A percentile compares a stretch with the other conserved stretches of the same genome.
Conservation (phyloP, 495 filamentous ascomycete species). For the Articulospora tetracladia region DNA sequence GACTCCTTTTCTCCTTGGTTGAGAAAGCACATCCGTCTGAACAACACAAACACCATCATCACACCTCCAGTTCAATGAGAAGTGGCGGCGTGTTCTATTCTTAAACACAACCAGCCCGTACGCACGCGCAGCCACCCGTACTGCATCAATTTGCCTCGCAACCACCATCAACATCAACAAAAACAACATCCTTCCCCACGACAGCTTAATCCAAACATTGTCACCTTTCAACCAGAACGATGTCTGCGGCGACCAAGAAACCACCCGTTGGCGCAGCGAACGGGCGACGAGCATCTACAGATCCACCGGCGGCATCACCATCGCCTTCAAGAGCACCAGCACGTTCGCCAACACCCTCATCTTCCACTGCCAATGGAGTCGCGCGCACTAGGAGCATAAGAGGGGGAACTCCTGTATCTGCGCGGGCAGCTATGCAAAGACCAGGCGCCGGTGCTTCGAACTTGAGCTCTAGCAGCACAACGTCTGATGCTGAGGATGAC, state of each 20-base stretch:
- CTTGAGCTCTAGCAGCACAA: constrained; percentile 54
- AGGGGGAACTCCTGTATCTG: constrained; percentile 60
- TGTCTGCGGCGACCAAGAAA: constrained; percentile 27
- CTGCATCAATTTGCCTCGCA: not conserved
- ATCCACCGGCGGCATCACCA: constrained; percentile 16
- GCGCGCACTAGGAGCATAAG: constrained; percentile 47
- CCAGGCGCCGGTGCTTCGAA: constrained; percentile 50
- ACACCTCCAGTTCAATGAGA: not conserved
- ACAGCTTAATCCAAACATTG: not conserved
- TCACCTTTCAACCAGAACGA: constrained; percentile 4
- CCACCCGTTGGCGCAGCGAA: constrained; percentile 13
- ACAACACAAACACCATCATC: too few species aligned
- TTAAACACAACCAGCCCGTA: not conserved
- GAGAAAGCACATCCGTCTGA: too few species aligned
- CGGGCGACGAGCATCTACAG: constrained; percentile 21
- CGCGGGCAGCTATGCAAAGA: constrained; percentile 62
- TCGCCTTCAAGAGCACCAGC: constrained; percentile 17
- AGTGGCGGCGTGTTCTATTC: not conserved
- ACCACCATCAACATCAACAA: constrained; percentile 5
- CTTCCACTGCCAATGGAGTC: constrained; percentile 26
- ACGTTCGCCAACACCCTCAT: constrained; percentile 24
- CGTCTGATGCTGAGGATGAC: constrained; percentile 50
- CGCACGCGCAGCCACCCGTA: not conserved
- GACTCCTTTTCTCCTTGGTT: not conserved
- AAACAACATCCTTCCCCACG: constrained; percentile 3